phyloP scores from a whole-genome alignment of 176 grass and related monocot species.

The Alloteropsis semialata region DNA sequence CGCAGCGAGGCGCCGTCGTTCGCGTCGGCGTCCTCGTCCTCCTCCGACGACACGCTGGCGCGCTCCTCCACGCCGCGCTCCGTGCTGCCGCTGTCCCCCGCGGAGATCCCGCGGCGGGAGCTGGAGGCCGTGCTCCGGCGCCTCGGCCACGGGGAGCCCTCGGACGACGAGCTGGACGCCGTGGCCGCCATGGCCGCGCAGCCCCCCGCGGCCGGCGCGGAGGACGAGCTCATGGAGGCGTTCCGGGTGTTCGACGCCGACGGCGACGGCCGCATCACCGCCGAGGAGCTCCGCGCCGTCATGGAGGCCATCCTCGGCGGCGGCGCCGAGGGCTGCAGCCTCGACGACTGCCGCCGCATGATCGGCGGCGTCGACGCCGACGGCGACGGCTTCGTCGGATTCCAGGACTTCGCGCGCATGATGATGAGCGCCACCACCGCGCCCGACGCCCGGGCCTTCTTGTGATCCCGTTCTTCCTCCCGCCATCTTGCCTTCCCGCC shows the following conservation, averaged over 20 bases:
- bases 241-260: constrained; percentile 88
- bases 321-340: constrained; percentile 49
- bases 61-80: constrained; percentile 44
- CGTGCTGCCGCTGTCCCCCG: constrained; percentile 25
- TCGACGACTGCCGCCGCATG: constrained; percentile 94
- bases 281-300: constrained; percentile 81
- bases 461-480: not conserved
- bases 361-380: constrained; percentile 78
- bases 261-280: constrained; percentile 90
- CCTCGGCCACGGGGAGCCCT: constrained; percentile 53
- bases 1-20: constrained; percentile 51
- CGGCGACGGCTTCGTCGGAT: constrained; percentile 82
- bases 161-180: constrained; percentile 66
- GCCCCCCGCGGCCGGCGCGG: not conserved
- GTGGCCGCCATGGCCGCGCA: constrained; percentile 57
- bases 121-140: constrained; percentile 79
- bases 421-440: constrained; percentile 35
- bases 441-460: not conserved
- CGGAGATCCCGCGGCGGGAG: constrained; percentile 66
- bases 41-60: constrained; percentile 29
- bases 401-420: constrained; percentile 87
- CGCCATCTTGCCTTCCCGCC: not conserved
- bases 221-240: constrained; percentile 66
- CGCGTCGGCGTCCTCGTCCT: constrained; percentile 34
- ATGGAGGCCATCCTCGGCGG: constrained; percentile 57